Percentiles rank a stretch among this genome's conserved stretches.
Conservation (phyloP, 208 protist species). For the Lotmaria passim region DNA sequence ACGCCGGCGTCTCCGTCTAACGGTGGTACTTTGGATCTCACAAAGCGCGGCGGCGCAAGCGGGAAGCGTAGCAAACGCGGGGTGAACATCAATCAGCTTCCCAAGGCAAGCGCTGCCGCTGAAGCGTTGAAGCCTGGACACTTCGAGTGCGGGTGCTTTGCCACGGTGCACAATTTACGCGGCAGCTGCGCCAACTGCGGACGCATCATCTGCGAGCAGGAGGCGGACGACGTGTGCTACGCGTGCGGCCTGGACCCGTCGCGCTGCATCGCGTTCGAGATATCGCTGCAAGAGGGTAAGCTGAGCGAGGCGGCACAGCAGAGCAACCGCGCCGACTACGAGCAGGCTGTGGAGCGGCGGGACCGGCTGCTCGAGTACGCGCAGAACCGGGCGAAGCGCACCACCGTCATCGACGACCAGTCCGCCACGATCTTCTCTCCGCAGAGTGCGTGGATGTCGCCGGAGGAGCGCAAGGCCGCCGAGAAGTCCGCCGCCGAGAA, state of each 20-base stretch:
- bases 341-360: slow-evolving; percentile 65
- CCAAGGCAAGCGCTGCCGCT: slow-evolving; percentile 16
- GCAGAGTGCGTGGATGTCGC: slow-evolving; percentile 81
- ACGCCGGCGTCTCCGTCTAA: neutral
- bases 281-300: slow-evolving; percentile 79
- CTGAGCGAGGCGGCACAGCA: slow-evolving; percentile 71
- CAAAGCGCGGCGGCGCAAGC: slow-evolving; percentile 12
- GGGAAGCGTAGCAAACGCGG: slow-evolving; percentile 31
- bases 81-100: slow-evolving; percentile 35
- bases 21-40: slow-evolving; percentile 8
- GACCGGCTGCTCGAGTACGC: slow-evolving; percentile 82
- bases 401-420: slow-evolving; percentile 90
- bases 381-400: slow-evolving; percentile 73
- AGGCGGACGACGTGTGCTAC: slow-evolving; percentile 83
- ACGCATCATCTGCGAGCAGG: slow-evolving; percentile 91
- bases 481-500: slow-evolving; percentile 55
- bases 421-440: slow-evolving; percentile 69
- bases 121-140: slow-evolving; percentile 65
- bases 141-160: slow-evolving; percentile 91
- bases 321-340: slow-evolving; percentile 67
- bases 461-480: slow-evolving; percentile 53
- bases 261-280: slow-evolving; percentile 80
- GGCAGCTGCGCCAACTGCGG: slow-evolving; percentile 90
- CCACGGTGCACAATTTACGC: slow-evolving; percentile 73
- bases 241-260: slow-evolving; percentile 75